Evolutionary conservation across 176 grass and related monocot genomes (phyloP).

Genomic region (Oryza australiensis): DNA sequence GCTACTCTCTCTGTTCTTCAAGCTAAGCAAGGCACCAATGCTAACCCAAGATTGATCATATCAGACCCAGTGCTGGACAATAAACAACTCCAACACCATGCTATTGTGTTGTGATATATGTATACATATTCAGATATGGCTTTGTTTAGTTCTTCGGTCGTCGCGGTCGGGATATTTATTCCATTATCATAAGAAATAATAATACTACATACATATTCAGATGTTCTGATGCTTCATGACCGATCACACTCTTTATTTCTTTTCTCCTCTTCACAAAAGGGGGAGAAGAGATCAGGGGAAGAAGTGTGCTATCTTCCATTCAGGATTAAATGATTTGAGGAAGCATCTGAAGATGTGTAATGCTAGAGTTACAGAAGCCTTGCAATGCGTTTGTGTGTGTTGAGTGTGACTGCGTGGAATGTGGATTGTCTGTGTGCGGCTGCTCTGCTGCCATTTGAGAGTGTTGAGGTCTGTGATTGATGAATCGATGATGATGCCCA

Average conservation of each 20-base stretch:
- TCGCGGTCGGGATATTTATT: background rate
- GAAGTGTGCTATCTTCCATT: background rate
- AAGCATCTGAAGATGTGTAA: slow-evolving; percentile 21
- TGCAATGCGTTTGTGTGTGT: background rate
- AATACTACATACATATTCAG: background rate
- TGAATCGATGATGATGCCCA: slow-evolving; percentile 26
- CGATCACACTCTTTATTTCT: background rate
- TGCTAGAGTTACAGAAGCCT: background rate
- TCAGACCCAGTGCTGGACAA: background rate
- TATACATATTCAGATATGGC: background rate
- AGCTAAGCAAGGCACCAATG: slow-evolving; percentile 1
- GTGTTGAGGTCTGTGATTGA: slow-evolving; percentile 26
- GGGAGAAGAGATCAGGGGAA: background rate
- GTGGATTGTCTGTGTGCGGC: background rate
- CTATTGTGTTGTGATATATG: background rate
- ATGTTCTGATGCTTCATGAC: slow-evolving; percentile 43
- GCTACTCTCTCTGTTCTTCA: slow-evolving; percentile 7
- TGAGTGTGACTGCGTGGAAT: background rate
- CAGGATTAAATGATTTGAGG: background rate
- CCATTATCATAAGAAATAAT: background rate
- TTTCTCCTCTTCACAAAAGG: slow-evolving; percentile 21
- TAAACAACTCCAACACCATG: slow-evolving; percentile 8
- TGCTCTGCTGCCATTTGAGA: background rate
- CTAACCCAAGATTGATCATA: background rate
- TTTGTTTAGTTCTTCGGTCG: background rate